These are phyloP conservation scores for Vaucheria bursata DNA, from an alignment of 352 stramenopile genomes.

Conservation along the genomic window DNA sequence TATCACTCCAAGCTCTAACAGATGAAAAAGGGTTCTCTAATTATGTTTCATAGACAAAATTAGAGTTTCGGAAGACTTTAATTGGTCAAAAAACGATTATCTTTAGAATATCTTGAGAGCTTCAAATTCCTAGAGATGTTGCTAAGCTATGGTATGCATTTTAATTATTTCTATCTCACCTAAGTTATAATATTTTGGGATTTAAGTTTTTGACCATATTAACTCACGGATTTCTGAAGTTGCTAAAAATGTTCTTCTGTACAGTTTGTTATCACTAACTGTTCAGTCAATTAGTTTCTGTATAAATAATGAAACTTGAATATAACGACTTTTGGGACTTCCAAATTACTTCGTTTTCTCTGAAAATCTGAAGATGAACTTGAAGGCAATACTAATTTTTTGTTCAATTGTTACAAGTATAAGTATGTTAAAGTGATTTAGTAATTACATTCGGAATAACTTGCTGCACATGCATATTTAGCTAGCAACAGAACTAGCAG, in stretches of 20 bases:
- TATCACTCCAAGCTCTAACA: not conserved
- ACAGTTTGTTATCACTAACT: too few relatives aligned
- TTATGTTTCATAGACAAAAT: not conserved
- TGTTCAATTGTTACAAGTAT: not conserved
- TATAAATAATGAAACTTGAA: too few relatives aligned
- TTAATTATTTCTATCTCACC: too few relatives aligned
- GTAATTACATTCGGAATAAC: not conserved
- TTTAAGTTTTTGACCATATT: too few relatives aligned
- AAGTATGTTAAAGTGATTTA: not conserved
- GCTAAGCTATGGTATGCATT: too few relatives aligned
- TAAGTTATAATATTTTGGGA: too few relatives aligned
- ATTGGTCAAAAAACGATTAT: not conserved
- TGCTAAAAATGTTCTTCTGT: too few relatives aligned
- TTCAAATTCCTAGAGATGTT: too few relatives aligned
- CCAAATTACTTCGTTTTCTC: not conserved
- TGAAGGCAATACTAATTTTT: not conserved
- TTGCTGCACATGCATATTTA: too few relatives aligned
- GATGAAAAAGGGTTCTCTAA: not conserved
- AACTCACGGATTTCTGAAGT: too few relatives aligned
- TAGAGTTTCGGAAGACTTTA: not conserved
- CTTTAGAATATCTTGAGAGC: not conserved
- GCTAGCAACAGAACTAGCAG: constrained; percentile 13
- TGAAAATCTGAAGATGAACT: not conserved
- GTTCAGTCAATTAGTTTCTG: too few relatives aligned
- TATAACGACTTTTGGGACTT: not conserved